A percentile compares a stretch with the other conserved stretches of the same genome.
phyloP scores from a whole-genome alignment of 495 filamentous ascomycete genomes.

The Hypoxylon trugodes region DNA sequence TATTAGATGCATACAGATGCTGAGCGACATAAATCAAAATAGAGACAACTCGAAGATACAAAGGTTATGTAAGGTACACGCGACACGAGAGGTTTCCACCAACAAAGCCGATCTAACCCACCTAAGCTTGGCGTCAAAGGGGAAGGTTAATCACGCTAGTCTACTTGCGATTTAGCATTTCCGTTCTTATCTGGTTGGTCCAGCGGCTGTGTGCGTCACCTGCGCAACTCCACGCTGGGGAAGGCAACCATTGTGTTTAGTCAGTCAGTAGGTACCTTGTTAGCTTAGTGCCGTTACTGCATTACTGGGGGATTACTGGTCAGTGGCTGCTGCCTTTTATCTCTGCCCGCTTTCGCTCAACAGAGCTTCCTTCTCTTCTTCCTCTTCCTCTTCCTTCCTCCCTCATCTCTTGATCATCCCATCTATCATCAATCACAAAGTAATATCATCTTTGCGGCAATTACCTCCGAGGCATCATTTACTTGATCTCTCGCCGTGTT shows the following conservation, averaged over 20 bases:
- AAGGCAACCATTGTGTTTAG: slow-evolving; percentile 39
- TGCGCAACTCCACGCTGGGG: slow-evolving; percentile 43
- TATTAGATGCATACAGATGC: too few relatives aligned
- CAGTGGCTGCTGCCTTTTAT: slow-evolving; percentile 38
- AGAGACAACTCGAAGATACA: background rate
- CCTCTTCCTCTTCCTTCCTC: slow-evolving; percentile 38
- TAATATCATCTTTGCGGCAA: slow-evolving; percentile 25
- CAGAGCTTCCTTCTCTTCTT: slow-evolving; percentile 32
- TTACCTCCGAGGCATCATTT: slow-evolving; percentile 43
- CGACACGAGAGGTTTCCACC: slow-evolving; percentile 23
- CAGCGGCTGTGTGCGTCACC: slow-evolving; percentile 49
- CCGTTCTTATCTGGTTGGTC: slow-evolving; percentile 41
- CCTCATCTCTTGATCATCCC: slow-evolving; percentile 42
- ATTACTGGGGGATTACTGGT: slow-evolving; percentile 22
- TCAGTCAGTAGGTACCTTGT: slow-evolving; percentile 5
- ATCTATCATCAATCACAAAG: slow-evolving; percentile 54
- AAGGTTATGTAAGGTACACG: slow-evolving; percentile 15
- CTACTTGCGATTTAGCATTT: slow-evolving; percentile 26
- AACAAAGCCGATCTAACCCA: background rate
- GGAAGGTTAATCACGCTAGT: slow-evolving; percentile 33
- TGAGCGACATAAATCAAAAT: slow-evolving; percentile 3
- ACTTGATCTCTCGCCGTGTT: slow-evolving; percentile 35
- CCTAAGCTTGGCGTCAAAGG: slow-evolving; percentile 9
- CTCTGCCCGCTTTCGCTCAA: slow-evolving; percentile 38
- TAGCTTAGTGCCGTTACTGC: background rate